Evolutionary conservation across 305 asterid species (phyloP).

Genomic region (Rubia tinctorum): DNA sequence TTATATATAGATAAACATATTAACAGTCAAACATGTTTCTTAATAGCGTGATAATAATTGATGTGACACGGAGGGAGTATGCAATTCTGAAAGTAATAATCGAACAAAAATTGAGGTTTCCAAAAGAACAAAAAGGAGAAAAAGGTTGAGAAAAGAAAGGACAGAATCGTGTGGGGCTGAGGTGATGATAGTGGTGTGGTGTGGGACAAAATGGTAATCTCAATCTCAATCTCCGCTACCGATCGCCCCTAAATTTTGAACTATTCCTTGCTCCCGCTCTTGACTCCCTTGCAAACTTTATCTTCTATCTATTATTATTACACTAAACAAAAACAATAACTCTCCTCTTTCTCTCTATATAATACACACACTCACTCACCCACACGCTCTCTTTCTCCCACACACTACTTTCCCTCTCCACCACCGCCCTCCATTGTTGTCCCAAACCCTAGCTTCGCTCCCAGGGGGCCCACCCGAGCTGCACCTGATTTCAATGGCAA

Average conservation of each 20-base stretch:
- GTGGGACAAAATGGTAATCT: background rate
- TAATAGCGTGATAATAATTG: background rate
- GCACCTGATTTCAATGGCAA: constrained; percentile 12
- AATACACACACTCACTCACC: constrained; percentile 8
- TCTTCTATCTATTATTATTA: background rate
- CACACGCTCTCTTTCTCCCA: constrained; percentile 6
- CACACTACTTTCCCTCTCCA: background rate
- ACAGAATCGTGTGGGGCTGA: background rate
- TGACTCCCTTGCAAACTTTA: background rate
- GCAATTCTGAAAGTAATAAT: background rate
- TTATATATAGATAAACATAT: too few relatives aligned
- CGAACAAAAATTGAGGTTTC: background rate
- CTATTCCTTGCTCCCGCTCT: constrained; percentile 26
- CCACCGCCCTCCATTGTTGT: constrained; percentile 2
- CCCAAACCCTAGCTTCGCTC: constrained; percentile 16
- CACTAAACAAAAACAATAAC: background rate
- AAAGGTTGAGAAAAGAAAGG: background rate
- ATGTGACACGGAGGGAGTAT: background rate
- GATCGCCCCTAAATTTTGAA: constrained; percentile 13
- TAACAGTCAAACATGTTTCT: too few relatives aligned
- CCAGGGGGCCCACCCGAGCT: constrained; percentile 15
- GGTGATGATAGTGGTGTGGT: background rate
- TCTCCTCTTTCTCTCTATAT: background rate
- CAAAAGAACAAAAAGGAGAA: background rate
- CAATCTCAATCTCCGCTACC: background rate